phyloP scores from a whole-genome alignment of 2,329 filamentous ascomycete species.

The Aspergillus phoenicis region DNA sequence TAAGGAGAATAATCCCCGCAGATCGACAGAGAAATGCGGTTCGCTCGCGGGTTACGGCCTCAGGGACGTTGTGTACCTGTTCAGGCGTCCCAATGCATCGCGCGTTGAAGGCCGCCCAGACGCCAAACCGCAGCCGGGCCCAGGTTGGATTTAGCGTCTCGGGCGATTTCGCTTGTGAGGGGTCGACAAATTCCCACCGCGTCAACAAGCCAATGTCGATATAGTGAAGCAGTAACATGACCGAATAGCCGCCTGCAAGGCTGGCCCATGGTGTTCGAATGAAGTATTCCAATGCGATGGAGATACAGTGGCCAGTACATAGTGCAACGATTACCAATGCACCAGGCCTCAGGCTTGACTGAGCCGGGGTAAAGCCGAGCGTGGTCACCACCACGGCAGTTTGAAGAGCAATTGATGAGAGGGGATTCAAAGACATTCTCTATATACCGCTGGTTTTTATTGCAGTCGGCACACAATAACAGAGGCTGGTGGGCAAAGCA shows the following conservation, averaged over 20 bases:
- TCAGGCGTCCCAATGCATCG: slow-evolving; percentile 12
- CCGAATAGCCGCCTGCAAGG: slow-evolving; percentile 9
- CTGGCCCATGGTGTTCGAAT: slow-evolving; percentile 2
- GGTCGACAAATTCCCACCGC: slow-evolving; percentile 3
- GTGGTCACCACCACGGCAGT: not conserved
- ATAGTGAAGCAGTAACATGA: slow-evolving; percentile 9
- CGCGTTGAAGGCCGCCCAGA: slow-evolving; percentile 5
- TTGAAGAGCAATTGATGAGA: not conserved
- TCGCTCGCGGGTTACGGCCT: not conserved
- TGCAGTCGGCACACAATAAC: not conserved
- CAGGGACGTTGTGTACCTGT: slow-evolving; percentile 1
- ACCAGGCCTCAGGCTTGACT: not conserved
- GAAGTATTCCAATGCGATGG: not conserved
- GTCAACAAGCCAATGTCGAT: slow-evolving; percentile 4
- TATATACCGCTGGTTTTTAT: not conserved
- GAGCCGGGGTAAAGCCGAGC: not conserved
- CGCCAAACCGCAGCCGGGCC: slow-evolving; percentile 3
- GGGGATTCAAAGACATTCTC: not conserved
- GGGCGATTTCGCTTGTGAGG: not conserved
- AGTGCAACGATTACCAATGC: not conserved
- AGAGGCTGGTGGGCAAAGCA: too few species aligned
- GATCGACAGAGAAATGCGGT: not conserved
- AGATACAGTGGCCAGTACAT: slow-evolving; percentile 7
- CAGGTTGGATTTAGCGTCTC: not conserved
- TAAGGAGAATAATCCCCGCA: not conserved